Conservation (phyloP, 305 asterid genomes). For the Fraxinus velutina region DNA sequence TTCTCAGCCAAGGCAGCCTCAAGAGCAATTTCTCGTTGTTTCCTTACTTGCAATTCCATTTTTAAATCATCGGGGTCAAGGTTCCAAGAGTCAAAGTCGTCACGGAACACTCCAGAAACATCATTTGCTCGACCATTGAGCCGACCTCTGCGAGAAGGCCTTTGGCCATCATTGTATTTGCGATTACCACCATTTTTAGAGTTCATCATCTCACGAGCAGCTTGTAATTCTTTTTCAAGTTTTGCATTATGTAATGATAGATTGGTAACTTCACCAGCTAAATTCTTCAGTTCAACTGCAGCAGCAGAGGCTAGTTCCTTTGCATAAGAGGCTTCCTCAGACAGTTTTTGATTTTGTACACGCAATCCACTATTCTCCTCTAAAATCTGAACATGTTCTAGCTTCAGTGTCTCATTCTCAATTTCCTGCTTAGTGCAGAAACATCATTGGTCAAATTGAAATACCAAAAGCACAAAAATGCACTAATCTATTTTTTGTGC, state of each 20-base stretch:
- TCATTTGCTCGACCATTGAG: conserved; percentile 56
- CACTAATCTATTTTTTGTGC: conserved; percentile 4
- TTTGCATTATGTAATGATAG: conserved; percentile 73
- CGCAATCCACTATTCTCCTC: conserved; percentile 87
- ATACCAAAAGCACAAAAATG: conserved; percentile 7
- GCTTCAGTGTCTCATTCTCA: conserved; percentile 76
- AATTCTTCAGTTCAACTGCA: conserved; percentile 84
- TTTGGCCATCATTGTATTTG: conserved; percentile 49
- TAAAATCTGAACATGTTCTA: conserved; percentile 63
- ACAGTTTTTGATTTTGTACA: conserved; percentile 79
- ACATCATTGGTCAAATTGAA: conserved; percentile 9
- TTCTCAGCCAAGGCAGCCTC: conserved; percentile 89
- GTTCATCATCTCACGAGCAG: conserved; percentile 57
- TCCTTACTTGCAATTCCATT: conserved; percentile 86
- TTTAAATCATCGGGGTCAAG: conserved; percentile 73
- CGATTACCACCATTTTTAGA: conserved; percentile 56
- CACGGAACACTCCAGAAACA: conserved; percentile 45
- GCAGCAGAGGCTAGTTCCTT: conserved; percentile 99
- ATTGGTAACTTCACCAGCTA: conserved; percentile 95
- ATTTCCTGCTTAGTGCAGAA: conserved; percentile 55
- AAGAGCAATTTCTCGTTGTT: conserved; percentile 71
- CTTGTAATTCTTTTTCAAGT: conserved; percentile 69
- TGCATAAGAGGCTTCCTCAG: conserved; percentile 94
- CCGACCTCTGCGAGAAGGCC: conserved; percentile 56
- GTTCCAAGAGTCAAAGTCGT: conserved; percentile 73